A percentile compares a stretch with the other conserved stretches of the same genome.
Conservation (phyloP, 306 rosid genomes). For the Oxytropis ochrocephala region DNA sequence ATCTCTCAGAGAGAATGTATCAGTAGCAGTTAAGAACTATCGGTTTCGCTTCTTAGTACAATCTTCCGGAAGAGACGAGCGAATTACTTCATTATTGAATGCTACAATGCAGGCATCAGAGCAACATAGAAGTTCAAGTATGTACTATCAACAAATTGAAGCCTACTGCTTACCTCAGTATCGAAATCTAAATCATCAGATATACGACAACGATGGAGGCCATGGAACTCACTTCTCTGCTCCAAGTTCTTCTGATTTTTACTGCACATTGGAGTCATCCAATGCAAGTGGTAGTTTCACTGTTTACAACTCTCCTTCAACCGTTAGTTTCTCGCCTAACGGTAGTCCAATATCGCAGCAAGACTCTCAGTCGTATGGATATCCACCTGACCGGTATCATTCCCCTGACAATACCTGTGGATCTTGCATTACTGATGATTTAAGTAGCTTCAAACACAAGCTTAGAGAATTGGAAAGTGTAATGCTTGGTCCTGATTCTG, state of each 20-base stretch:
- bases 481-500: conserved; percentile 85
- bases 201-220: conserved; percentile 39
- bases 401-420: conserved; percentile 66
- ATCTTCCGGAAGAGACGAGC: background rate
- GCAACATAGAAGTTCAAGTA: conserved; percentile 51
- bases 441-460: conserved; percentile 60
- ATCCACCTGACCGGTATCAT: conserved; percentile 41
- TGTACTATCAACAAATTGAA: conserved; percentile 68
- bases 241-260: conserved; percentile 36
- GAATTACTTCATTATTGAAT: background rate
- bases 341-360: conserved; percentile 71
- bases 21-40: background rate
- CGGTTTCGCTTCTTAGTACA: no score
- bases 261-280: conserved; percentile 90
- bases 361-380: conserved; percentile 52
- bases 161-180: conserved; percentile 57
- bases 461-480: conserved; percentile 77
- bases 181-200: conserved; percentile 43
- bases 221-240: conserved; percentile 30
- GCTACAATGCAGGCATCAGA: conserved; percentile 73
- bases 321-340: conserved; percentile 60
- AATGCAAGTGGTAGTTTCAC: conserved; percentile 35
- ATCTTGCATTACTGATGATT: conserved; percentile 71
- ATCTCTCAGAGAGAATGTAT: background rate
- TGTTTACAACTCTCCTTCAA: conserved; percentile 50